Percentiles rank a stretch among this genome's conserved stretches.
These are phyloP conservation scores for Celoporthe dispersa DNA, from an alignment of 2,329 filamentous ascomycete genomes.

Conservation along the genomic window DNA sequence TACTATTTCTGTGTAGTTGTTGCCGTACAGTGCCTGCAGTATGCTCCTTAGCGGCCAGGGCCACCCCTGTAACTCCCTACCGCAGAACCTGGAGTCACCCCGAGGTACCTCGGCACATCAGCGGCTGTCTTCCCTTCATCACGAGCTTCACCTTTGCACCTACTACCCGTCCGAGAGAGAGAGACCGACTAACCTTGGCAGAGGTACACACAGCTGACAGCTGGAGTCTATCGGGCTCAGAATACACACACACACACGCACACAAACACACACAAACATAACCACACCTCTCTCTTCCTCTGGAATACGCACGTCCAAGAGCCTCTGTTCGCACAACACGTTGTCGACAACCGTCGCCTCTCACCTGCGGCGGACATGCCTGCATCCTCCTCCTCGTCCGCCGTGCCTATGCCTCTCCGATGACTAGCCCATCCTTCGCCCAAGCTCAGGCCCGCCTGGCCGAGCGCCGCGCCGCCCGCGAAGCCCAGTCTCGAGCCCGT, in stretches of 20 bases:
- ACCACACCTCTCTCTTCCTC: background rate
- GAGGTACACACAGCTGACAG: background rate
- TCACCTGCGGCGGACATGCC: background rate
- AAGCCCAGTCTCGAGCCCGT: slow-evolving; percentile 65
- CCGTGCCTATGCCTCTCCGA: slow-evolving; percentile 32
- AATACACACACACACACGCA: background rate
- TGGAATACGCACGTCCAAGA: background rate
- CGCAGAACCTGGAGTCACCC: background rate
- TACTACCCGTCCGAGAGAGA: background rate
- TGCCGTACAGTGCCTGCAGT: background rate
- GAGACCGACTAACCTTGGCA: background rate
- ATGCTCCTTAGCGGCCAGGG: background rate
- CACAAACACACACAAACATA: background rate
- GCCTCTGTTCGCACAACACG: background rate
- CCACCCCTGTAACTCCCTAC: background rate
- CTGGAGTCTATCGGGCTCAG: no score
- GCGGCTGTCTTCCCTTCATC: background rate
- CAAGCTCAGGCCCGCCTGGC: slow-evolving; percentile 87
- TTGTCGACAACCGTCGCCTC: background rate
- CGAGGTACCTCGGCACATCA: background rate
- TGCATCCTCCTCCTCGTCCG: background rate
- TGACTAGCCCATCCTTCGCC: slow-evolving; percentile 72
- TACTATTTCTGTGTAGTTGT: no score
- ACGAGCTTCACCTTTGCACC: background rate
- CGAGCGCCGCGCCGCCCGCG: slow-evolving; percentile 77